Base-by-base conservation (phyloP, 345 rosid species). In the Jatropha curcas region DNA sequence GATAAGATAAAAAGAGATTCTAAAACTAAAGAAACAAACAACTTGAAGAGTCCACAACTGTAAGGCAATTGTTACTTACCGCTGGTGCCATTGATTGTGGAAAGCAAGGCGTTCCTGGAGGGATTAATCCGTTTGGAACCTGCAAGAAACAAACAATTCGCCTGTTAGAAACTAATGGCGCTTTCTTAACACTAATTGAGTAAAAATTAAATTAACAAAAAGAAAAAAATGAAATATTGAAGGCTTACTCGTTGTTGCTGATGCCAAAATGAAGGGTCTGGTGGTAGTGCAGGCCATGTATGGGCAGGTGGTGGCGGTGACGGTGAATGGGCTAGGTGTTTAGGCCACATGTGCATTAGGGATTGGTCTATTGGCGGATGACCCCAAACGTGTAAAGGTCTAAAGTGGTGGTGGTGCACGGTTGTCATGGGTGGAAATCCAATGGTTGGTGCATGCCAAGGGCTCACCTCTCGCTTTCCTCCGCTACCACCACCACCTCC, bases 321-420 rank as follows among this genome's bases (percentile, higher is more conserved):
- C 2, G 79, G 82, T 1, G 80, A 71, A 76, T 55, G 88, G 16
- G 77, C 34, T 41, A 82, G 71, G 61, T 84, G 92, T 78, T 88
- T 90, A 45, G 99, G 96, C 98, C 99, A 90, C 17, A 82, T 74
- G 72, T 82, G 83, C 70, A 80, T 51, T 22, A 71, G 13, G 56
- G 88, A 71, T 46, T 71, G 88, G 67, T 84, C 88, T 58, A 67
- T 55, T 31, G 86, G 66, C 17, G 99, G 99, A 78, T 95, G 98
- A 46, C 99, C 99, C 98, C 97, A 95, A 0, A 92, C 99, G 62
- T 75, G 79, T 67, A 91, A 81, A 6, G 96, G 98, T 85, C 92
- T 82, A 57, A 86, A 89, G 65, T 78, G 88, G 58, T 74, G 91
- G 67, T 82, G 76, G 56, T 60, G 68, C 71, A 81, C 64, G 51